Conservation (phyloP, 2,329 filamentous ascomycete genomes). For the Lojkania enalia region DNA sequence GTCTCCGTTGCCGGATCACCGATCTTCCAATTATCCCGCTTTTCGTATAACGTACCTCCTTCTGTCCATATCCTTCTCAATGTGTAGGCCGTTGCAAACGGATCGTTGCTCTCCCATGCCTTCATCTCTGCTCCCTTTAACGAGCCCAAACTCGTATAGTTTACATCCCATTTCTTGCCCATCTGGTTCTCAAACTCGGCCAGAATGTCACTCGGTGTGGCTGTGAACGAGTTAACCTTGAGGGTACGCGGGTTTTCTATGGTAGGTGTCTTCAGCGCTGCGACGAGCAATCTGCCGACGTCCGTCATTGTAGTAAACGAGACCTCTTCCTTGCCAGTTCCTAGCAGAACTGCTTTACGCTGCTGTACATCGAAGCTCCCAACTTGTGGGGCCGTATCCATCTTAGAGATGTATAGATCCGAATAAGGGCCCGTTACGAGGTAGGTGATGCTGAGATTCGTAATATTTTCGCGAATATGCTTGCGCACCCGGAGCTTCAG, state of each 20-base stretch:
- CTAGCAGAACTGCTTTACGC: constrained; percentile 64
- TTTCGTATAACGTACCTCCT: constrained; percentile 70
- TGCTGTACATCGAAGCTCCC: constrained; percentile 63
- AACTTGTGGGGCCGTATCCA: constrained; percentile 43
- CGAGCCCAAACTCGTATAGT: constrained; percentile 57
- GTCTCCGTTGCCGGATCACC: constrained; percentile 56
- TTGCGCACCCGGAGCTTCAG: constrained; percentile 69
- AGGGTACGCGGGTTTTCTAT: constrained; percentile 57
- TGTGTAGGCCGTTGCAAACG: constrained; percentile 60
- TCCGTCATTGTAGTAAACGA: constrained; percentile 73
- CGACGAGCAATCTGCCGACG: constrained; percentile 68
- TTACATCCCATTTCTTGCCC: constrained; percentile 59
- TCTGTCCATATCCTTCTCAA: constrained; percentile 72
- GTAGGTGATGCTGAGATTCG: constrained; percentile 64
- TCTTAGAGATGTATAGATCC: constrained; percentile 61
- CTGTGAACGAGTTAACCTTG: constrained; percentile 72
- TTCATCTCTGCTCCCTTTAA: constrained; percentile 62
- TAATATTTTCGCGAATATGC: constrained; percentile 58
- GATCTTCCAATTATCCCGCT: constrained; percentile 66
- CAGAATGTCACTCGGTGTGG: constrained; percentile 64
- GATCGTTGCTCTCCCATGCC: constrained; percentile 58
- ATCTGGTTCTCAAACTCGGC: constrained; percentile 71
- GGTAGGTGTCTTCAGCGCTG: constrained; percentile 60
- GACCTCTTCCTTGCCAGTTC: constrained; percentile 63
- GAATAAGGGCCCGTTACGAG: constrained; percentile 71